Evolutionary conservation across 2,329 filamentous ascomycete genomes (phyloP), one percentile per base, ranked within the genome.

Genomic region (Botrytis squamosa): DNA sequence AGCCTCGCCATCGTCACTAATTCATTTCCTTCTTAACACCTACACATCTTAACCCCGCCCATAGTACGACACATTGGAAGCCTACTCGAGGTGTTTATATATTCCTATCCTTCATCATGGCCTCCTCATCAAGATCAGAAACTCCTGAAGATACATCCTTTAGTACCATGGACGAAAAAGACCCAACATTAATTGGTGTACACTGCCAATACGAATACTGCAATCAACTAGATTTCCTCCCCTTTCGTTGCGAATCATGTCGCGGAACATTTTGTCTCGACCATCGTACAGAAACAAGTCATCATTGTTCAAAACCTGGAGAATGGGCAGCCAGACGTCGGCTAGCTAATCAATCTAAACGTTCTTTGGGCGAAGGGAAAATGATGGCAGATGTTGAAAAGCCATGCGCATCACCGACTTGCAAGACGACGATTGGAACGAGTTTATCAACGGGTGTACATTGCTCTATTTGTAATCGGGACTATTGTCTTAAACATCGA

Each of bases 201-300:
- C 95, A 98, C 85, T 99, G 96, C 88, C 90, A 98, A 83, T 91
- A 93, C 84, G 86, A 92, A 77, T 97, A 94, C 86, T 99, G 96
- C 86, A 92, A 95, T 82, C 93, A 96, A 81, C 92, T 98, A 75
- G 96, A 98, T 84, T 98, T 99, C 83, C 89, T 99, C 7, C 96
- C 96, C 6, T 98, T 98, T 83, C 88, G 90, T 81, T 99, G 96
- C 85, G 93, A 97, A 82, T 96, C 93, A 78, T 99, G 96, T 84
- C 88, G 82, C 76, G 88, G 89, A 74, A 95, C 92, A 25, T 99
- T 91, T 85, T 99, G 97, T 82, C 92, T 97, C 77, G 95, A 98
- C 81, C 96, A 99, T 86, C 93, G 95, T 72, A 92, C 90, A 79
- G 95, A 98, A 85, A 88, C 89, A 33, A 85, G 93, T 0, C 97